These are phyloP conservation scores for Dactylella cylindrospora DNA, from an alignment of 2,329 filamentous ascomycete genomes.

Conservation along the genomic window DNA sequence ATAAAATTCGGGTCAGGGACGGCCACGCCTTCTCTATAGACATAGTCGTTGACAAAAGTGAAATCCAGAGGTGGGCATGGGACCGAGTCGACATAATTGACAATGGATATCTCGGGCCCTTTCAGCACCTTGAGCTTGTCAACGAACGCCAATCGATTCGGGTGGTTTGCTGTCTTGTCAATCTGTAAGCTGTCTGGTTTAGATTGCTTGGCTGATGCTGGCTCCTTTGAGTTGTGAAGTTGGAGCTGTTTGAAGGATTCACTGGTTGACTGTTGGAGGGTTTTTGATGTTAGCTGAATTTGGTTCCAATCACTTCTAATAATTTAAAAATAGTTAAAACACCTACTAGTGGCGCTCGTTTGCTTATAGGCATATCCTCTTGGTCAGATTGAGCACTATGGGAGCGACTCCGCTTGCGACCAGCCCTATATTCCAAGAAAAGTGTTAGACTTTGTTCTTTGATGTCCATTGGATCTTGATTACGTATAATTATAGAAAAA, in stretches of 20 bases:
- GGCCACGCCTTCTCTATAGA: slow-evolving; percentile 63
- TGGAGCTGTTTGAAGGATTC: slow-evolving; percentile 16
- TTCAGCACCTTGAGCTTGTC: slow-evolving; percentile 44
- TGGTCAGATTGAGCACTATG: no score
- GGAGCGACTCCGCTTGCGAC: no score
- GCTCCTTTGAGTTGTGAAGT: not conserved
- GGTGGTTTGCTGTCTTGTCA: slow-evolving; percentile 35
- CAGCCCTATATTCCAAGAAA: no score
- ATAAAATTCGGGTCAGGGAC: slow-evolving; percentile 64
- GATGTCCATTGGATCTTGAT: no score
- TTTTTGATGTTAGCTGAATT: no score
- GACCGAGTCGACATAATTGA: slow-evolving; percentile 64
- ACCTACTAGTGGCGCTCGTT: no score
- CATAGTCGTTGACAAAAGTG: slow-evolving; percentile 66
- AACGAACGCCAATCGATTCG: slow-evolving; percentile 43
- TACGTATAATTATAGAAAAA: no score
- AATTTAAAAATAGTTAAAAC: no score
- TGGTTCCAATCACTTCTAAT: no score
- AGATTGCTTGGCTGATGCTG: not conserved
- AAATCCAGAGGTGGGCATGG: slow-evolving; percentile 65
- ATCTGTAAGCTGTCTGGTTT: not conserved
- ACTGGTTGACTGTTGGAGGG: slow-evolving; percentile 6
- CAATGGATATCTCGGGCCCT: slow-evolving; percentile 61
- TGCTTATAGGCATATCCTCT: no score
- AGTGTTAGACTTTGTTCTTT: no score